Evolutionary conservation across 2,329 filamentous ascomycete genomes (phyloP).

Genomic region (Tolypocladium nubicola): DNA sequence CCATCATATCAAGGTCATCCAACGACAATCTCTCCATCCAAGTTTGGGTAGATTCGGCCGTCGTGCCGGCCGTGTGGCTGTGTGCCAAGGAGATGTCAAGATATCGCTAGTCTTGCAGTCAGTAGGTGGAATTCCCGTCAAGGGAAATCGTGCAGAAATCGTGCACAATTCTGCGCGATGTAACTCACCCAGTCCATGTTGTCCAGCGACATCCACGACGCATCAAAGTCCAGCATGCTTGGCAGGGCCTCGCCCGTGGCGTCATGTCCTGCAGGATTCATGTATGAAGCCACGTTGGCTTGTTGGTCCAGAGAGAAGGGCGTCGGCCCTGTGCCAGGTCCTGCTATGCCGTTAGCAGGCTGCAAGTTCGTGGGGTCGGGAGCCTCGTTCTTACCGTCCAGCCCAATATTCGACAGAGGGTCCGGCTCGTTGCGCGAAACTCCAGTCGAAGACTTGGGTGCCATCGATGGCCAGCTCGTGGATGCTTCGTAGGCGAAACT

Average conservation of each 20-base stretch:
- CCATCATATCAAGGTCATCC: conserved; percentile 15
- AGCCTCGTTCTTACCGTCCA: background rate
- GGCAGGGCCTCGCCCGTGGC: background rate
- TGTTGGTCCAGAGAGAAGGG: conserved; percentile 11
- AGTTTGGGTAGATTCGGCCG: conserved; percentile 14
- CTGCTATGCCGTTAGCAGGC: background rate
- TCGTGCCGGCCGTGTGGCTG: conserved; percentile 15
- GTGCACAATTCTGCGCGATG: background rate
- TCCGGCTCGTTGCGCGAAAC: background rate
- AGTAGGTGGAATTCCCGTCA: conserved; percentile 1
- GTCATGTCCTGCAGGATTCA: background rate
- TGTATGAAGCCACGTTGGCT: conserved; percentile 7
- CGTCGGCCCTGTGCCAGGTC: conserved; percentile 7
- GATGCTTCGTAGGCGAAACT: background rate
- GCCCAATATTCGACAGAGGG: background rate
- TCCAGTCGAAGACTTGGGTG: background rate
- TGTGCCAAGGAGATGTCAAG: conserved; percentile 23
- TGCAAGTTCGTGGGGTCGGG: background rate
- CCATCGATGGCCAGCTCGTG: background rate
- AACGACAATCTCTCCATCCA: conserved; percentile 18
- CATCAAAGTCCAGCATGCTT: conserved; percentile 18
- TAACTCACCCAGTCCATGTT: conserved; percentile 28
- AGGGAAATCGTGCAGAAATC: background rate
- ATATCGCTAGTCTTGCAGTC: conserved; percentile 13
- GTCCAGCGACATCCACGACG: conserved; percentile 23